phyloP scores from a whole-genome alignment of 192 early-diverging fungal species.

The Coemansia sp. region DNA sequence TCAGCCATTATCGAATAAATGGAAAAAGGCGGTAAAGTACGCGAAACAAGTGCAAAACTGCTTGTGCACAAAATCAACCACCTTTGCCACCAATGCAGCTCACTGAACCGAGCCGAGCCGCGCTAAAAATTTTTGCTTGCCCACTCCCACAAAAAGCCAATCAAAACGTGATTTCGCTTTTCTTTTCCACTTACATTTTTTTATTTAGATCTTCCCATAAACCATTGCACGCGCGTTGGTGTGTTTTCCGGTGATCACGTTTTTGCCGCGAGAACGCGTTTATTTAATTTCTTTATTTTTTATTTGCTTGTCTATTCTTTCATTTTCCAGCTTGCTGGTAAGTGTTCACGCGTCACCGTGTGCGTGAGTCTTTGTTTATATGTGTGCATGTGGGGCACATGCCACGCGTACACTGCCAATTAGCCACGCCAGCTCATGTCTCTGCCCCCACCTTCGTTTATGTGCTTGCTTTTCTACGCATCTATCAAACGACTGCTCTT shows the following conservation, averaged over 20 bases:
- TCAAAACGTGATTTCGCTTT: neutral
- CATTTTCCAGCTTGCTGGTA: conserved; percentile 1
- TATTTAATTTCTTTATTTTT: neutral
- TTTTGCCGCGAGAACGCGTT: conserved; percentile 6
- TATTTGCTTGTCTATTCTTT: neutral
- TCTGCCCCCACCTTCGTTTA: neutral
- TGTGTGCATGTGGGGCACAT: neutral
- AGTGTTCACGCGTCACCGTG: neutral
- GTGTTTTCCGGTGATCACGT: neutral
- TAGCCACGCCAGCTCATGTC: neutral
- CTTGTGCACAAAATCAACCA: too few relatives aligned
- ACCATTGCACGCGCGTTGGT: neutral
- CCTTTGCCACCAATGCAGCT: too few relatives aligned
- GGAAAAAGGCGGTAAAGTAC: too few relatives aligned
- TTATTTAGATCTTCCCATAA: neutral
- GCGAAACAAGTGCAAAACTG: too few relatives aligned
- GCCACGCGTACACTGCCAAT: neutral
- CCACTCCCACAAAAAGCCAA: neutral
- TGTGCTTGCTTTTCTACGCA: neutral
- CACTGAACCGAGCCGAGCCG: neutral
- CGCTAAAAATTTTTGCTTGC: neutral
- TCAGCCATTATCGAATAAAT: conserved; percentile 61
- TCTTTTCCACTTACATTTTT: neutral
- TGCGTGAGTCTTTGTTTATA: neutral
- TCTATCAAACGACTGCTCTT: neutral